Conservation (phyloP, 352 stramenopile species). For the Elongisporangium anandrum region DNA sequence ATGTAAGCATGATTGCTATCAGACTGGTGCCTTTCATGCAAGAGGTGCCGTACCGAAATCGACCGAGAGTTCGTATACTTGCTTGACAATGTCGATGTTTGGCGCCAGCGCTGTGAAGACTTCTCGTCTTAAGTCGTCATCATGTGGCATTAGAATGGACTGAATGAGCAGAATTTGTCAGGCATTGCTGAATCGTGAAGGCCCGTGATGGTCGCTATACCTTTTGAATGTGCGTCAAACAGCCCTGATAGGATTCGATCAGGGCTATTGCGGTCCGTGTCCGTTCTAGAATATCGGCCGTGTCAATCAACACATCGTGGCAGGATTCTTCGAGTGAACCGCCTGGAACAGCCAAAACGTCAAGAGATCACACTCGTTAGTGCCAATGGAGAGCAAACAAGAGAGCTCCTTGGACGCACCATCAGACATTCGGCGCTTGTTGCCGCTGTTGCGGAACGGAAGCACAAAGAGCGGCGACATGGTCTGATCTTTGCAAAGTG, state of each 20-base stretch:
- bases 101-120: constrained; percentile 27
- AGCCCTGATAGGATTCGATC: constrained; percentile 44
- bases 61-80: constrained; percentile 34
- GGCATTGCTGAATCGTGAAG: no score
- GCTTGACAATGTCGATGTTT: constrained; percentile 34
- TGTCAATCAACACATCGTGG: constrained; percentile 32
- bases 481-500: not conserved
- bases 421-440: not conserved
- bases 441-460: constrained; percentile 11
- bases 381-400: no score
- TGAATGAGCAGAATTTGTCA: no score
- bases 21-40: not conserved
- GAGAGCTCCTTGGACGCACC: not conserved
- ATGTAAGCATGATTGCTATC: no score
- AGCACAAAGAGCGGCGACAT: constrained; percentile 18
- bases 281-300: constrained; percentile 31
- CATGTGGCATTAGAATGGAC: constrained; percentile 29
- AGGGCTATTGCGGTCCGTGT: constrained; percentile 21
- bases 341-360: not conserved
- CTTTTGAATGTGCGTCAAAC: constrained; percentile 40
- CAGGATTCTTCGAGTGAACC: constrained; percentile 7
- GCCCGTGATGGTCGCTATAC: constrained; percentile 5
- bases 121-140: constrained; percentile 29
- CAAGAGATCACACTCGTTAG: not conserved
- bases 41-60: constrained; percentile 26